Evolutionary conservation across 2,329 filamentous ascomycete genomes (phyloP).

Genomic region (Berkeleyomyces basicola): DNA sequence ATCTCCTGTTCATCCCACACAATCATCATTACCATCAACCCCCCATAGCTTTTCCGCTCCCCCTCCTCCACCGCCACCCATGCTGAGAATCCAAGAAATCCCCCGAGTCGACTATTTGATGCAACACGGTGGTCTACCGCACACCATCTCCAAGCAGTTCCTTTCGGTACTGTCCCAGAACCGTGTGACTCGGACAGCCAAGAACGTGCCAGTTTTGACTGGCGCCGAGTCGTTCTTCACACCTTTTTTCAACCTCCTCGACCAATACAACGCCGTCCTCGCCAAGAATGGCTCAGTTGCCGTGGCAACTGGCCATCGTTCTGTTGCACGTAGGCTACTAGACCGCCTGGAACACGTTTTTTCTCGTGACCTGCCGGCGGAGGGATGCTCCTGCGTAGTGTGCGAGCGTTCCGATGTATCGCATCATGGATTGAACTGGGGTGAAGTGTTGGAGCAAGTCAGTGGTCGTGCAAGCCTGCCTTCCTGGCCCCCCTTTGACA

Average conservation of each 20-base stretch:
- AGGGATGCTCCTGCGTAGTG: constrained; percentile 75
- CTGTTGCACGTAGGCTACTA: constrained; percentile 75
- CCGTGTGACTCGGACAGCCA: constrained; percentile 36
- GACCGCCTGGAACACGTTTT: constrained; percentile 91
- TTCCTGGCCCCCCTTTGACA: constrained; percentile 73
- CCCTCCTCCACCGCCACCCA: constrained; percentile 58
- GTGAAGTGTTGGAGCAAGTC: constrained; percentile 84
- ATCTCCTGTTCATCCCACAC: constrained; percentile 17
- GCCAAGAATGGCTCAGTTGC: constrained; percentile 75
- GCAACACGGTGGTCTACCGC: constrained; percentile 66
- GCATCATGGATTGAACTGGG: constrained; percentile 71
- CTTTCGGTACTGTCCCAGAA: constrained; percentile 41
- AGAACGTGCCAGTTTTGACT: constrained; percentile 46
- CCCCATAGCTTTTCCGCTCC: constrained; percentile 30
- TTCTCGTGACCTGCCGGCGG: constrained; percentile 71
- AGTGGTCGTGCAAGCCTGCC: constrained; percentile 78
- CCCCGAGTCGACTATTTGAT: constrained; percentile 85
- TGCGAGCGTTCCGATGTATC: constrained; percentile 49
- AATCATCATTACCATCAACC: constrained; percentile 18
- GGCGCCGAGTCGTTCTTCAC: constrained; percentile 63
- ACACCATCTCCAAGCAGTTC: constrained; percentile 56
- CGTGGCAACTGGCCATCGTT: constrained; percentile 87
- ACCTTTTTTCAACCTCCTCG: constrained; percentile 65
- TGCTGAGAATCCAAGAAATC: constrained; percentile 50
- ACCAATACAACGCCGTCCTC: constrained; percentile 73